Evolutionary conservation across 2,329 filamentous ascomycete genomes (phyloP), one percentile per base, ranked within the genome.

Genomic region (Colletotrichum cereale): DNA sequence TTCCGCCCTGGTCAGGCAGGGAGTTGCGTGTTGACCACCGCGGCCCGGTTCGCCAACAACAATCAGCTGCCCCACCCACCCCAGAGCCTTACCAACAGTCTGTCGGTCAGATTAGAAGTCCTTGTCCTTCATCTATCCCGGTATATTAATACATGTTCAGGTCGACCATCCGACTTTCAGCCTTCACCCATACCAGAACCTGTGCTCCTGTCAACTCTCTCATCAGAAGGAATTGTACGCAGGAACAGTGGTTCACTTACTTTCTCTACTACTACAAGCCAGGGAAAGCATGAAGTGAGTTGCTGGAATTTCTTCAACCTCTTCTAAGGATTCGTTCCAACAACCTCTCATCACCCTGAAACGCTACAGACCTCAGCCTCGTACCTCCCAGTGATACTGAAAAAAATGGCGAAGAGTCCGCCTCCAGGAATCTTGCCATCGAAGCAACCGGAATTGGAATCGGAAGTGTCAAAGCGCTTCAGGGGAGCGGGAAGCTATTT

Each of bases 361-460:
- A 81, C 63, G 76, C 79, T 58, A 86, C 87, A 26, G 87, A 88
- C 66, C 80, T 83, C 71, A 88, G 85, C 78, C 78, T 87, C 60
- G 86, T 86, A 31, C 85, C 87, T 42, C 84, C 85, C 29, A 83
- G 80, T 69, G 80, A 80, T 44, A 84, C 87, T 29, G 83, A 86
- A 79, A 89, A n/a, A 88, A 26, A 80, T 86, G 57, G 89, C 88
- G 47, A 86, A 85, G 29, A 91, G 89, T 79, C 88, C 89, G 36
- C 87, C 88, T 6, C 84, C 86, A 73, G 80, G 81, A 56, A 82
- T 81, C 44, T 83, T 90, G 76, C 89, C 88, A 7, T 82, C 87
- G 8, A 88, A 91, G 77, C 88, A 91, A 78, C 86, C 89, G 73
- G 89, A 90, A 76, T 77, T 91, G 53, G 90, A 89, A 75, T n/a